A percentile compares a stretch with the other conserved stretches of the same genome.
These are phyloP conservation scores for Starmera quercuum DNA, from an alignment of 805 yeast species.

Conservation along the genomic window DNA sequence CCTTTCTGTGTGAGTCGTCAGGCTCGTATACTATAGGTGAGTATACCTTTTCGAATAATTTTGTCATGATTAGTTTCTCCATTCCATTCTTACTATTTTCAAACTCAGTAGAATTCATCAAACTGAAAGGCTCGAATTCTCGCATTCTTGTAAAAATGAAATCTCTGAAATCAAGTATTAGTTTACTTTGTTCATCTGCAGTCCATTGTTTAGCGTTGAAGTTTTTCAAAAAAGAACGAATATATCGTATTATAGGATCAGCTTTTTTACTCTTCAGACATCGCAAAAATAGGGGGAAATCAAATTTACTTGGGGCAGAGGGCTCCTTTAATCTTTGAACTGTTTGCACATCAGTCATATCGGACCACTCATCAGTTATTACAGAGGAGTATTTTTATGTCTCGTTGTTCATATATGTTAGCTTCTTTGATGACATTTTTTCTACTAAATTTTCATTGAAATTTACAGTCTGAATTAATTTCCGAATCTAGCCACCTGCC, in stretches of 20 bases:
- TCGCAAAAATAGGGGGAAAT: conserved; percentile 72
- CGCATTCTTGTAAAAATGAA: conserved; percentile 62
- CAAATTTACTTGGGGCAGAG: too few species aligned
- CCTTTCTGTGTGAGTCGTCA: conserved; percentile 52
- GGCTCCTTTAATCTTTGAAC: too few species aligned
- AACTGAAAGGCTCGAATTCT: conserved; percentile 64
- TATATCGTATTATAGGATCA: conserved; percentile 81
- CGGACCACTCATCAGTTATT: too few species aligned
- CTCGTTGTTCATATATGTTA: too few species aligned
- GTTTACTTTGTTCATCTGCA: conserved; percentile 68
- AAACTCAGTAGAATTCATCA: conserved; percentile 50
- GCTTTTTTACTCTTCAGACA: conserved; percentile 71
- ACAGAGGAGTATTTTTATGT: too few species aligned
- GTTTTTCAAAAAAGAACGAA: conserved; percentile 75
- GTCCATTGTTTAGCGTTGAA: conserved; percentile 59
- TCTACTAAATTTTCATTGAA: too few species aligned
- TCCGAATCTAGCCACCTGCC: too few species aligned
- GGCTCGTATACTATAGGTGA: conserved; percentile 59
- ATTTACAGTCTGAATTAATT: too few species aligned
- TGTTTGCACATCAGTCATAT: too few species aligned
- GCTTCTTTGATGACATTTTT: too few species aligned
- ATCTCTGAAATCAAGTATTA: conserved; percentile 66
- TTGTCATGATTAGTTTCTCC: conserved; percentile 87
- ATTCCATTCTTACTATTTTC: conserved; percentile 82
- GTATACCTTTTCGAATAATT: conserved; percentile 70